Evolutionary conservation across 306 rosid species (phyloP).

Genomic region (Geum urbanum): DNA sequence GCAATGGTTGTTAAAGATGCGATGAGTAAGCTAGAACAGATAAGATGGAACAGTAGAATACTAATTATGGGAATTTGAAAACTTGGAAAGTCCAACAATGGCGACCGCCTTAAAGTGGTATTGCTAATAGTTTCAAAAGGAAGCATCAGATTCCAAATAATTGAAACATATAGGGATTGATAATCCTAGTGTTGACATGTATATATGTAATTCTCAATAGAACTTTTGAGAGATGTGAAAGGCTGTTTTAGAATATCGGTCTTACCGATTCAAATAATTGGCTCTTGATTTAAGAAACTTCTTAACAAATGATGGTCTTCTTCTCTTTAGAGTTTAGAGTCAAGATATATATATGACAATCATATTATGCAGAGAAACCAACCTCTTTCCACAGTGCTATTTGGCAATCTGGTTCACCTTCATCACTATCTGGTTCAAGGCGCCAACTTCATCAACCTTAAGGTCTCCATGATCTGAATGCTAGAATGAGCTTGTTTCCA

Average conservation of each 20-base stretch:
- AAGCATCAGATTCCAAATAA: conserved; percentile 5
- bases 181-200: background rate
- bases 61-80: background rate
- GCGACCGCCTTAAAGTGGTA: background rate
- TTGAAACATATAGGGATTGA: conserved; percentile 1
- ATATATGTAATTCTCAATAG: background rate
- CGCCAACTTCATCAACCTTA: too few species aligned
- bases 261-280: background rate
- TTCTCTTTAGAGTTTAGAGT: too few species aligned
- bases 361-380: too few species aligned
- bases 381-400: too few species aligned
- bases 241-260: background rate
- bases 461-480: too few species aligned
- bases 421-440: too few species aligned
- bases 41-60: background rate
- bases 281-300: background rate
- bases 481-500: too few species aligned
- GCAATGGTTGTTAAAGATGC: conserved; percentile 1
- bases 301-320: background rate
- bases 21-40: background rate
- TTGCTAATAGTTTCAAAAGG: background rate
- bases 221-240: conserved; percentile 13
- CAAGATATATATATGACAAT: too few species aligned
- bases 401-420: too few species aligned
- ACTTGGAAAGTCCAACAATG: conserved; percentile 5